Evolutionary conservation across 2,329 filamentous ascomycete species (phyloP).

Genomic region (Trichoderma cornu-damae): DNA sequence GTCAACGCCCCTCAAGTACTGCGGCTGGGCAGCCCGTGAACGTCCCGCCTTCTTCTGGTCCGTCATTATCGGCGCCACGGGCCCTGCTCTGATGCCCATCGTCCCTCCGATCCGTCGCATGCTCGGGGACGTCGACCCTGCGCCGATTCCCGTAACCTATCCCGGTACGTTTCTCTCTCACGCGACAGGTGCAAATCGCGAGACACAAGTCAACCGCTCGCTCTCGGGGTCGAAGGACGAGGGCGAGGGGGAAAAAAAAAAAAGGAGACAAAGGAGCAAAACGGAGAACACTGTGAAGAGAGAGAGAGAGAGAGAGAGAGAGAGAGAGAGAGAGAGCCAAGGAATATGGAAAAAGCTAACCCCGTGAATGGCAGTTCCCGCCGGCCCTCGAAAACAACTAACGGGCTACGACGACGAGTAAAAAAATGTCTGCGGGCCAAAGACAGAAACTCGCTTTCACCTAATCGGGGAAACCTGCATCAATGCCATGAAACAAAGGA

Average conservation of each 20-base stretch:
- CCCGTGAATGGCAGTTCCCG: conserved; percentile 43
- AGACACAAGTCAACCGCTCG: neutral
- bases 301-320: conserved; percentile 6
- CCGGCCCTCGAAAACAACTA: conserved; percentile 54
- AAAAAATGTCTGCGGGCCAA: conserved; percentile 14
- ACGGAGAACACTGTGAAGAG: neutral
- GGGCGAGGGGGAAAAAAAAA: no score
- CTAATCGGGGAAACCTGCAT: neutral
- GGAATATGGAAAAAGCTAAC: no score
- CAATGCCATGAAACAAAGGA: neutral
- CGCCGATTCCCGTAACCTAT: conserved; percentile 80
- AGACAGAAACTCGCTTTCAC: conserved; percentile 12
- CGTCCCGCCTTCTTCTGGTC: conserved; percentile 91
- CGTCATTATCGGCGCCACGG: conserved; percentile 64
- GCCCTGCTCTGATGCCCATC: conserved; percentile 64
- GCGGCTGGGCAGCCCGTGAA: conserved; percentile 81
- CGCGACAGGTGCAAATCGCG: neutral
- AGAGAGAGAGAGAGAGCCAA: no score
- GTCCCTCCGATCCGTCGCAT: conserved; percentile 68
- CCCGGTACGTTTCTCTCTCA: conserved; percentile 61
- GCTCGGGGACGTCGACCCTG: conserved; percentile 68
- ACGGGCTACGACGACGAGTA: conserved; percentile 56
- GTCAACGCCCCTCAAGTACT: conserved; percentile 74
- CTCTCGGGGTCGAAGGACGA: no score
- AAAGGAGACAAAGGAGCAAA: no score